Percentiles rank a stretch among this genome's conserved stretches.
Conservation (phyloP, 768 basidiomycete species). For the Collybiopsis luxurians region DNA sequence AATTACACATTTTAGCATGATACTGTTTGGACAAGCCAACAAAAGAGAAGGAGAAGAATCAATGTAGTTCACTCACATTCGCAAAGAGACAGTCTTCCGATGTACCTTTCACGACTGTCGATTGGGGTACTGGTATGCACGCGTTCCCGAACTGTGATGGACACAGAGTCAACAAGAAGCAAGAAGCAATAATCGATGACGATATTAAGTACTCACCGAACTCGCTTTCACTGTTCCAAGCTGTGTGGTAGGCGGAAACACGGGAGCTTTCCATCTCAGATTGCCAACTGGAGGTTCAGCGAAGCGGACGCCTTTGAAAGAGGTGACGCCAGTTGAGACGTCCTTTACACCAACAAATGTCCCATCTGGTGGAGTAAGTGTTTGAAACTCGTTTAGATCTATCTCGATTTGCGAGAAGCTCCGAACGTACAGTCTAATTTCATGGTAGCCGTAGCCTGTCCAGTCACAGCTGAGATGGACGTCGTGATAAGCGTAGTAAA, state of each 20-base stretch:
- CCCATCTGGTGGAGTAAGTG: slow-evolving; percentile 26
- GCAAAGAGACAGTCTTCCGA: slow-evolving; percentile 44
- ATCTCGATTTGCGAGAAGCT: neutral
- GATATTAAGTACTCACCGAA: slow-evolving; percentile 17
- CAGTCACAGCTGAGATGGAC: neutral
- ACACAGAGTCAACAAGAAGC: no score
- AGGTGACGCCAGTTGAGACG: slow-evolving; percentile 27
- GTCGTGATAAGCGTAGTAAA: neutral
- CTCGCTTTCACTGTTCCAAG: slow-evolving; percentile 36
- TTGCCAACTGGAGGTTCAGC: slow-evolving; percentile 41
- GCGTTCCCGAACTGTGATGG: slow-evolving; percentile 35
- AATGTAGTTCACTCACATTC: slow-evolving; percentile 29
- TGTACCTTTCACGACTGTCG: slow-evolving; percentile 22
- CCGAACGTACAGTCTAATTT: neutral
- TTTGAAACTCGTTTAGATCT: no score
- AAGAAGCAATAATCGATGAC: neutral
- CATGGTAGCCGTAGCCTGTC: neutral
- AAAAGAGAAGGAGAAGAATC: neutral
- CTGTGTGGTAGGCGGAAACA: slow-evolving; percentile 33
- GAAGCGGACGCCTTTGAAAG: slow-evolving; percentile 38
- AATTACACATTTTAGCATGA: neutral
- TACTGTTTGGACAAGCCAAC: neutral
- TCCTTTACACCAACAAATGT: slow-evolving; percentile 33
- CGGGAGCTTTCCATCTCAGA: slow-evolving; percentile 38
- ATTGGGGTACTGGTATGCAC: slow-evolving; percentile 32